Evolutionary conservation across 257 asterid species (phyloP), one percentile per base, ranked within the genome.

Genomic region (Primulina tabacum): DNA sequence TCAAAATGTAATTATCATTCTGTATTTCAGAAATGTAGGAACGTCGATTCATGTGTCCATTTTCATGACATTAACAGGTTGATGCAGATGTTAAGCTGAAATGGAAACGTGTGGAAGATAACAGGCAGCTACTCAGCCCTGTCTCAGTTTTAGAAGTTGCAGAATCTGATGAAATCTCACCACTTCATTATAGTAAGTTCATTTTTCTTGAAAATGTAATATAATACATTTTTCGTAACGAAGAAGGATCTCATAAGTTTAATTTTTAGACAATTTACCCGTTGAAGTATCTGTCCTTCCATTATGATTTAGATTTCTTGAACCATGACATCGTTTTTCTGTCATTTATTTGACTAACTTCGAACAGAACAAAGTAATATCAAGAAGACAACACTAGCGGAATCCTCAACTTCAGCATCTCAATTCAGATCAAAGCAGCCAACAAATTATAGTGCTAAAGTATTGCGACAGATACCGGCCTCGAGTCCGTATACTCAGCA

Each of bases 61-160:
- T 55, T 66, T 71, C 24, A 59, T 74, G 66, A 83, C 74, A 71
- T 78, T 73, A 65, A 73, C 83, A 84, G 88, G 84, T 47, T 74
- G 73, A 33, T n/a, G 85, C 77, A 56, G 82, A 81, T 28, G 65
- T 72, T 70, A 65, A 66, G 74, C 24, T 62, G 38, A 76, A 77
- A 63, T n/a, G 64, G 73, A 72, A 67, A 65, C 30, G 16, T 64
- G 71, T 52, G 38, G 85, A 74, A 66, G 77, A 84, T 29, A 26
- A 64, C 62, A 62, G 62, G 38, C 71, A 82, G 62, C 87, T 87
- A 74, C 83, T 87, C 52, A 86, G 92, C 72, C 93, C 96, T 61
- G 80, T 83, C 32, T 91, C 95, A 33, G 87, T 87, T 40, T 82
- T 88, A 65, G 86, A 87, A 75, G 90, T 82, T 77, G 71, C 86